Percentiles rank a stretch among this genome's conserved stretches.
phyloP scores from a whole-genome alignment of 306 rosid genomes.

The Citrullus colocynthis region DNA sequence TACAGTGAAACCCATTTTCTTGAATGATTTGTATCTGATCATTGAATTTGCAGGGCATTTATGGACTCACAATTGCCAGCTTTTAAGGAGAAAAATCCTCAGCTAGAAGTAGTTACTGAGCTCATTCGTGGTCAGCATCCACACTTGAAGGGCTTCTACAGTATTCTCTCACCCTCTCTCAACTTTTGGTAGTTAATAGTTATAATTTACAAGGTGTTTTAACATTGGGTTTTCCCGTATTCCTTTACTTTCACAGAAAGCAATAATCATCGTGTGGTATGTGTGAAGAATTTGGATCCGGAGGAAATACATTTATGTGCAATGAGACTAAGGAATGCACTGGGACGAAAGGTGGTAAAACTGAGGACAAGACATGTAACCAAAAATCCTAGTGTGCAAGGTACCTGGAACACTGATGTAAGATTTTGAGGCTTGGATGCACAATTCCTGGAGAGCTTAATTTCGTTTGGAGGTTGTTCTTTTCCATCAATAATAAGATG shows the following conservation, averaged over 20 bases:
- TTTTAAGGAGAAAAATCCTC: conserved; percentile 71
- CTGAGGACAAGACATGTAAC: conserved; percentile 77
- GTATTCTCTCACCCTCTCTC: conserved; percentile 26
- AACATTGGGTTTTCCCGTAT: not conserved
- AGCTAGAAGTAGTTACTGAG: conserved; percentile 69
- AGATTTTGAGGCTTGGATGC: conserved; percentile 24
- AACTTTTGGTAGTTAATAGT: not conserved
- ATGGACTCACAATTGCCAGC: conserved; percentile 66
- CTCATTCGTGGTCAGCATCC: conserved; percentile 95
- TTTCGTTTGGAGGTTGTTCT: not conserved
- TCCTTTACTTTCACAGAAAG: conserved; percentile 30
- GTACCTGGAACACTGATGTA: conserved; percentile 80
- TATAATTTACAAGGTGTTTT: not conserved
- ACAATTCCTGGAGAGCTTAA: not conserved
- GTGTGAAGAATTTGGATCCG: conserved; percentile 76
- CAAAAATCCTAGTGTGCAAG: conserved; percentile 82
- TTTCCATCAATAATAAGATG: not conserved
- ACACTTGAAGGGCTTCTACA: conserved; percentile 61
- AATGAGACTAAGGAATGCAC: conserved; percentile 59
- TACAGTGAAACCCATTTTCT: not conserved
- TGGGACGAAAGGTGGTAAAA: conserved; percentile 90
- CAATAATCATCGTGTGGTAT: conserved; percentile 58
- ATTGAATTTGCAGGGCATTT: conserved; percentile 50
- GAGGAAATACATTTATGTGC: conserved; percentile 61
- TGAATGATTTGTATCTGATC: not conserved